Conservation (phyloP, 2,329 filamentous ascomycete genomes). For the Pseudocercospora vitis region DNA sequence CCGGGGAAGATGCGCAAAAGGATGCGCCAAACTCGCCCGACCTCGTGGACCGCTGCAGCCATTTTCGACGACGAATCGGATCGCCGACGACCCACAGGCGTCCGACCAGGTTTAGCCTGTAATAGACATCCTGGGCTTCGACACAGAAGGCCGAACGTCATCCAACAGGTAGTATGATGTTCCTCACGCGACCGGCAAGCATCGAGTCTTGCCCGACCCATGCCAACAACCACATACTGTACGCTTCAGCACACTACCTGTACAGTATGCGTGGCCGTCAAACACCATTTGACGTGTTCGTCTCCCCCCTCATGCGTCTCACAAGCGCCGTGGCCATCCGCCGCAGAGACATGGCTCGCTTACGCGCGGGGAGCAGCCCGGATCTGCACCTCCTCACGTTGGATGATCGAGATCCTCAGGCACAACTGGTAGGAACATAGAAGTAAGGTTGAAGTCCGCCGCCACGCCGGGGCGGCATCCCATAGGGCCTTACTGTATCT, state of each 20-base stretch:
- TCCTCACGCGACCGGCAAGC: conserved; percentile 7
- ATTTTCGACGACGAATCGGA: conserved; percentile 4
- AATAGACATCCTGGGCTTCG: neutral
- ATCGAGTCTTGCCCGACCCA: neutral
- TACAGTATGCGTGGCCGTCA: no score
- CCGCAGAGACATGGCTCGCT: neutral
- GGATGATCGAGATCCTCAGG: conserved; percentile 13
- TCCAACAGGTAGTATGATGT: neutral
- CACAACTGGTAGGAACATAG: conserved; percentile 4
- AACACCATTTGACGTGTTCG: conserved; percentile 2
- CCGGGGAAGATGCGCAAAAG: neutral
- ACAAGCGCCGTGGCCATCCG: neutral
- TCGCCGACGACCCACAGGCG: neutral
- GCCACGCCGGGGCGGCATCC: conserved; percentile 10
- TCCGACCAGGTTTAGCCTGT: conserved; percentile 7
- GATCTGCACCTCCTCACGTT: conserved; percentile 8
- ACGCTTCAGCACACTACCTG: no score
- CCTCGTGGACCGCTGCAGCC: neutral
- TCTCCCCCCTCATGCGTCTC: conserved; percentile 1
- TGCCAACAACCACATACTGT: conserved; percentile 16
- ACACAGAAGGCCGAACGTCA: conserved; percentile 13
- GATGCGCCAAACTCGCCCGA: neutral
- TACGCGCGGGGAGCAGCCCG: neutral
- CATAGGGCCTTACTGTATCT: no score
- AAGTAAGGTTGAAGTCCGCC: conserved; percentile 18